Base-by-base conservation (phyloP, 805 yeast genomes). In the Metschnikowia peoriensis region DNA sequence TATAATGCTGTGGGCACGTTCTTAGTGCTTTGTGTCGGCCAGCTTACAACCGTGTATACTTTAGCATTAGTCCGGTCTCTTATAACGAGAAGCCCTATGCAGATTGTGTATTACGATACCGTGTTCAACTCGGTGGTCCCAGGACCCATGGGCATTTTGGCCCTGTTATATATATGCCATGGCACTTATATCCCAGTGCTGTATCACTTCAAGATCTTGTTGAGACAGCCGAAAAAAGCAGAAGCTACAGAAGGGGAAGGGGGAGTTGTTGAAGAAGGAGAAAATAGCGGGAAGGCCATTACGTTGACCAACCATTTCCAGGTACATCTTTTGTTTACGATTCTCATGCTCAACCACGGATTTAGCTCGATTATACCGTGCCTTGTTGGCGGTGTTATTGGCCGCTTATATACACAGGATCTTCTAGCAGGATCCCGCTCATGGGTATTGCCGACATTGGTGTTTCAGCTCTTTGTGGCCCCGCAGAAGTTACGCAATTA, bases 1-100 rank as follows among this genome's bases (percentile, higher is more conserved):
- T 85, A 83, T 68, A 84, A 83, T 53, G 65, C 78, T 1, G 54
- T 75, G 6, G 59, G 69, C 8, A 64, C 77, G 6, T 65, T 74
- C 11, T 38, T 73, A 1, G 50, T 76, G 38, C 72, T 77, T 66
- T 69, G 75, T 46, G 32, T 81, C 15, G 82, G 81, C 54, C 78
- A 75, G 51, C 54, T 71, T 15, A 44, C 60, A 27, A 56, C 61
- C 34, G 53, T 61, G 7, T 65, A 76, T 7, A 66, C 78, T 0
- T 63, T 75, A 1, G 84, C 83, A 2, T 16, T 47, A 17, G 11
- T 40, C 10, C 45, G 52, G 6, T 15, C 17, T 12, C 10, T 54
- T 8, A n/a, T 54, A 8, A 28, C 39, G 41, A 49, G 52, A n/a
- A 38, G 43, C 15, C 40, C 46, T n/a, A 27, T 61, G 16, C 43